These are phyloP conservation scores for Aspergillus spinulosporus DNA, from an alignment of 2,329 filamentous ascomycete genomes.

Conservation along the genomic window DNA sequence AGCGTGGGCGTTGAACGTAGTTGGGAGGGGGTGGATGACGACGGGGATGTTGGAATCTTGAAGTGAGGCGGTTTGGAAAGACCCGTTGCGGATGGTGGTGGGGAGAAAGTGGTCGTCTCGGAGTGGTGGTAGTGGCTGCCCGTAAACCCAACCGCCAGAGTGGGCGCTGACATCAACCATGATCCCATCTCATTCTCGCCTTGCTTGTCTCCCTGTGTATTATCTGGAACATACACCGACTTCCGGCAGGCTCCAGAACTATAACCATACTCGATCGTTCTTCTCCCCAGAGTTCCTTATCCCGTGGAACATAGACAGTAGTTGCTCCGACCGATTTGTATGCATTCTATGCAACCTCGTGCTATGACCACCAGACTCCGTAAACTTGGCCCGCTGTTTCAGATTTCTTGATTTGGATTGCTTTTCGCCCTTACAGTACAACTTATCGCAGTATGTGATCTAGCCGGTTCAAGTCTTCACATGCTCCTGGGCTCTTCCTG, in stretches of 20 bases:
- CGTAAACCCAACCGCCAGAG: slow-evolving; percentile 18
- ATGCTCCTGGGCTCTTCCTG: slow-evolving; percentile 16
- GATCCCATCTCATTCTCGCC: neutral
- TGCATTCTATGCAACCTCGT: neutral
- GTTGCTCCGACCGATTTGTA: slow-evolving; percentile 5
- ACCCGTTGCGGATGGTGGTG: slow-evolving; percentile 20
- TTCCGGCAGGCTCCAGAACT: neutral
- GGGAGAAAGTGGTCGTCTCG: slow-evolving; percentile 14
- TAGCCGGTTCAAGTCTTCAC: slow-evolving; percentile 13
- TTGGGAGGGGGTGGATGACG: slow-evolving; percentile 10
- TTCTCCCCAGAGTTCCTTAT: neutral
- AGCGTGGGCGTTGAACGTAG: slow-evolving; percentile 16
- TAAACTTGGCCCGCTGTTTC: neutral
- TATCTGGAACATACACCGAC: neutral
- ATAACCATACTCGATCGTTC: neutral
- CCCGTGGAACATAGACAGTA: neutral
- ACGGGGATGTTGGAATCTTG: slow-evolving; percentile 16
- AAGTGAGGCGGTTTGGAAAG: slow-evolving; percentile 25
- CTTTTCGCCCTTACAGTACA: neutral
- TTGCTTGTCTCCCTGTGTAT: slow-evolving; percentile 5
- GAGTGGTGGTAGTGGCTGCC: slow-evolving; percentile 20
- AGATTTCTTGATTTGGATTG: neutral
- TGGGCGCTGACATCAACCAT: slow-evolving; percentile 14
- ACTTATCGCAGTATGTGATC: neutral
- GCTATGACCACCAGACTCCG: neutral